Evolutionary conservation across 495 filamentous ascomycete species (phyloP).

Genomic region (Daldinia caldariorum): DNA sequence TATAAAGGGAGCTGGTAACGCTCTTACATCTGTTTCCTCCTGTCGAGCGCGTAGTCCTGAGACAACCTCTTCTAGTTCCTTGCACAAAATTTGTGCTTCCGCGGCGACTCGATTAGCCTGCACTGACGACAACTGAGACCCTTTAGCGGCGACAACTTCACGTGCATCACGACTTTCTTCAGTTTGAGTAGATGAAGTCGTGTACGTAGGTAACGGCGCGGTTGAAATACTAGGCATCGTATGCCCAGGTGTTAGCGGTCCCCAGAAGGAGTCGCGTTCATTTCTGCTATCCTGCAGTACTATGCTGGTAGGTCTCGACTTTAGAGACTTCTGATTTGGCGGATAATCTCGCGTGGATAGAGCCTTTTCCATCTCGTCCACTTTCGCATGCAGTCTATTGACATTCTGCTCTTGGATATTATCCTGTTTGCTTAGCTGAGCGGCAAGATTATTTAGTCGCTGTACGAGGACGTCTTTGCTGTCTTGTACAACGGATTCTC

Average conservation of each 20-base stretch:
- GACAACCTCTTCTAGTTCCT: conserved; percentile 51
- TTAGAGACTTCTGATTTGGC: conserved; percentile 22
- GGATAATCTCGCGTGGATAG: conserved; percentile 42
- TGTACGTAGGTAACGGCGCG: conserved; percentile 22
- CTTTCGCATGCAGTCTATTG: conserved; percentile 52
- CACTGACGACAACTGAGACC: conserved; percentile 30
- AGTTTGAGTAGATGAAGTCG: conserved; percentile 33
- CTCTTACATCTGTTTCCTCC: conserved; percentile 62
- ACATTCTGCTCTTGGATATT: conserved; percentile 46
- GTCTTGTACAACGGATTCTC: conserved; percentile 49
- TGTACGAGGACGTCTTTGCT: conserved; percentile 61
- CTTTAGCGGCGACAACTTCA: conserved; percentile 3
- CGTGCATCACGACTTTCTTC: background rate
- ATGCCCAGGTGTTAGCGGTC: conserved; percentile 28
- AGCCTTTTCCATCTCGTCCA: conserved; percentile 58
- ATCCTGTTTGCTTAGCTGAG: conserved; percentile 47
- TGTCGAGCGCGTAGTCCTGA: conserved; percentile 54
- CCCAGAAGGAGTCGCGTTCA: conserved; percentile 37
- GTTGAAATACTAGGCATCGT: conserved; percentile 36
- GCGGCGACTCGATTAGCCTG: conserved; percentile 49
- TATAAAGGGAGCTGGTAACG: conserved; percentile 6
- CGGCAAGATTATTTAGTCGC: conserved; percentile 58
- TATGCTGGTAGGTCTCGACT: conserved; percentile 33
- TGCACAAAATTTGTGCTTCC: conserved; percentile 54
- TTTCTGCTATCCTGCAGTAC: conserved; percentile 20